These are phyloP conservation scores for Reutealis trisperma DNA, from an alignment of 345 rosid species.

Conservation along the genomic window DNA sequence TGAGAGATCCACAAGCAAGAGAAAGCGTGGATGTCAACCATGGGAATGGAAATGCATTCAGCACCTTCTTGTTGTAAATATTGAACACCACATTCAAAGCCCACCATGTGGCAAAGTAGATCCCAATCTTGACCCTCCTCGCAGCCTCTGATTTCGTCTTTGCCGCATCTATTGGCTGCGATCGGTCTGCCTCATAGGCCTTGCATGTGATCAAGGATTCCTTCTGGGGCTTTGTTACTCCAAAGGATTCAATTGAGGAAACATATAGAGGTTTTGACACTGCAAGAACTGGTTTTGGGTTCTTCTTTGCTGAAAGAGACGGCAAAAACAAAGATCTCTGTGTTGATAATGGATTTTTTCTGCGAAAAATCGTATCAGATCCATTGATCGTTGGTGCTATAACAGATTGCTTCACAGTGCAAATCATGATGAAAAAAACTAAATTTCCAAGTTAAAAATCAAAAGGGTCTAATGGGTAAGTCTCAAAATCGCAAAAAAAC, in stretches of 20 bases:
- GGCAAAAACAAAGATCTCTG: conserved; percentile 44
- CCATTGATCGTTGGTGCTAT: conserved; percentile 43
- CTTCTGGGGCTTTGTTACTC: conserved; percentile 23
- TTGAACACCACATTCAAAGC: conserved; percentile 84
- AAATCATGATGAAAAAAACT: conserved; percentile 39
- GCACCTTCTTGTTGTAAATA: conserved; percentile 94
- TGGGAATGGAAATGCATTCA: conserved; percentile 92
- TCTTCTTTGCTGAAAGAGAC: conserved; percentile 27
- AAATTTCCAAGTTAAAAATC: not conserved
- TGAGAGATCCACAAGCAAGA: conserved; percentile 84
- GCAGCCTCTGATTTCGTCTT: conserved; percentile 52
- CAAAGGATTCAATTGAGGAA: conserved; percentile 40
- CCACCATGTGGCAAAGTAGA: conserved; percentile 79
- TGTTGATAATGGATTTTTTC: conserved; percentile 25
- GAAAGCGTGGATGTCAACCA: conserved; percentile 97
- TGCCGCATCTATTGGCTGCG: conserved; percentile 48
- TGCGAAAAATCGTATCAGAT: conserved; percentile 38
- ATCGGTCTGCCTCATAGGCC: conserved; percentile 83
- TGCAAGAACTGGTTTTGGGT: conserved; percentile 35
- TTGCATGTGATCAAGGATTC: conserved; percentile 52
- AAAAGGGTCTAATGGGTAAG: conserved; percentile 10
- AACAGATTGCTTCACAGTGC: conserved; percentile 37
- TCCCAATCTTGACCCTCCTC: conserved; percentile 62
- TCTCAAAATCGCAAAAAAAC: not conserved
- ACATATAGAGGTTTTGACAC: conserved; percentile 67